Evolutionary conservation across 345 rosid species (phyloP), one percentile per base, ranked within the genome.

Genomic region (Salix caprea): DNA sequence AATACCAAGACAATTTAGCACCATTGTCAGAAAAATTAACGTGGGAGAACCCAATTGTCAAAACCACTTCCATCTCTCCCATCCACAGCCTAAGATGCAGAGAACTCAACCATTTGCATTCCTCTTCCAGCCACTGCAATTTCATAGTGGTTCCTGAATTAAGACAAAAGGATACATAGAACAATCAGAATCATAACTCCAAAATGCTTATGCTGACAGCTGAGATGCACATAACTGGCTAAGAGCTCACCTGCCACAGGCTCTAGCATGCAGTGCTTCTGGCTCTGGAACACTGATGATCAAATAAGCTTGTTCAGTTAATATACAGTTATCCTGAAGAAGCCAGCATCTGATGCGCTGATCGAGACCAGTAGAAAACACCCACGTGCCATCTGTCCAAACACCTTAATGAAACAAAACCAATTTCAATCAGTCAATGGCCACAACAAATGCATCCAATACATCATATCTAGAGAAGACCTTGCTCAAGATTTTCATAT

Each of bases 321-420:
- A 79, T 84, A 85, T 87, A 73, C 87, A 79, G 21, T 78, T 74
- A 48, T 88, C 86, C 72, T 85, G 80, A 24, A 88, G 77, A 50
- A 65, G 82, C 98, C 97, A 96, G 83, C 94, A 93, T 75, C 97
- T 82, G 69, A 96, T 82, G 9, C 99, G 95, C 84, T 93, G 98
- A 88, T 96, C 99, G 82, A 96, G 98, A 73, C 99, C 97, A n/a
- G 97, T 86, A 4, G 97, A 93, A 76, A 96, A 92, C 56, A 93
- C 89, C 97, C 97, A 93, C n/a, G 70, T 85, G 58, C 86, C 87
- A 69, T 93, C 97, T 42, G 97, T 92, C 98, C 99, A 93, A 82
- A 93, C 84, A 32, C 98, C 99, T 96, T 81, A 67, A 82, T 44
- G 32, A 67, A 64, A 82, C 74, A 65, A 75, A 64, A 70, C 67